A percentile compares a stretch with the other conserved stretches of the same genome.
These are phyloP conservation scores for Tuber magnatum DNA, from an alignment of 495 filamentous ascomycete genomes.

Conservation along the genomic window DNA sequence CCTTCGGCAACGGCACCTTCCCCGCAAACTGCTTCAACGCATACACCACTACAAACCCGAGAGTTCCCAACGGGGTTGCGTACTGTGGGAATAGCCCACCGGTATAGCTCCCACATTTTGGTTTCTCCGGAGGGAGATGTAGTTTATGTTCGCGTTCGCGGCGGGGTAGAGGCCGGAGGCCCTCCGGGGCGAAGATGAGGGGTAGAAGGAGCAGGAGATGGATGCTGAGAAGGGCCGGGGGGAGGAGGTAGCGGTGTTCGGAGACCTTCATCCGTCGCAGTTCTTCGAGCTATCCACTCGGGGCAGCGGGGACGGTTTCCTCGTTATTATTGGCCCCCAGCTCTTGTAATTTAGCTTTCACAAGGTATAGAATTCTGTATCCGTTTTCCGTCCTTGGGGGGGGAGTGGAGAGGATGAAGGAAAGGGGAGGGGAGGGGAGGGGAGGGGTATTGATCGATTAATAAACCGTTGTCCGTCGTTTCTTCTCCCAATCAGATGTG, in stretches of 20 bases:
- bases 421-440: neutral
- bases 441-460: neutral
- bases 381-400: conserved; percentile 7
- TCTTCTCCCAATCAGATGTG: neutral
- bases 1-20: conserved; percentile 35
- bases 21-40: conserved; percentile 37
- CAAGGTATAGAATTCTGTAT: conserved; percentile 19
- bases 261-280: conserved; percentile 35
- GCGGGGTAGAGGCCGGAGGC: conserved; percentile 12
- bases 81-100: conserved; percentile 25
- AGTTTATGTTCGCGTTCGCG: conserved; percentile 1
- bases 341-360: conserved; percentile 6
- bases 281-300: conserved; percentile 11
- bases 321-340: conserved; percentile 11
- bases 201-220: conserved; percentile 35
- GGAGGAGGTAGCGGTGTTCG: conserved; percentile 37
- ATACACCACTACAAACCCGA: conserved; percentile 37
- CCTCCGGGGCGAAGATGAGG: conserved; percentile 28
- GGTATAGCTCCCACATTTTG: conserved; percentile 7
- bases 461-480: neutral
- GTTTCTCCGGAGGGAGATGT: conserved; percentile 8
- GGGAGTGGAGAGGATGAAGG: conserved; percentile 3
- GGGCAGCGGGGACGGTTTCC: neutral
- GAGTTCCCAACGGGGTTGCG: conserved; percentile 35
- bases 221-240: conserved; percentile 36